A percentile compares a stretch with the other conserved stretches of the same genome.
These are phyloP conservation scores for Paraphaeosphaeria sporulosa DNA, from an alignment of 2,329 filamentous ascomycete species.

Conservation along the genomic window DNA sequence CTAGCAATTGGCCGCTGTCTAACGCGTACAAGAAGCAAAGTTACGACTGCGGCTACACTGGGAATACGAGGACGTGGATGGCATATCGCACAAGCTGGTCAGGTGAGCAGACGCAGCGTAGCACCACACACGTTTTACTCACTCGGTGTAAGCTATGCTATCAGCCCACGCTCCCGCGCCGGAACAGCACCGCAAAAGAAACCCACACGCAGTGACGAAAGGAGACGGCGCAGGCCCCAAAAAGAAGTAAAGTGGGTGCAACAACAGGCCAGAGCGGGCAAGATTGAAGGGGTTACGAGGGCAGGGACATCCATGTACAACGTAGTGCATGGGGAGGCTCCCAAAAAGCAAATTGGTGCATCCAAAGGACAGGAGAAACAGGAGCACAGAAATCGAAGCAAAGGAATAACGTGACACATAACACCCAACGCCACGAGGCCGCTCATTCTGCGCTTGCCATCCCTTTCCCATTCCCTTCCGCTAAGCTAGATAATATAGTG, in stretches of 20 bases:
- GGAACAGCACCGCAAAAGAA: no score
- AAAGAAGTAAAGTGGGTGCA: background rate
- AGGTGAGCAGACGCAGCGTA: no score
- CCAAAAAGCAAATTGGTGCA: constrained; percentile 8
- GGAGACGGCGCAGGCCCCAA: background rate
- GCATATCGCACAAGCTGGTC: no score
- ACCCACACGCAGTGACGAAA: no score
- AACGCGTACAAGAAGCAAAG: background rate
- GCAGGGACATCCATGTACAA: constrained; percentile 9
- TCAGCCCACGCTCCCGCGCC: no score
- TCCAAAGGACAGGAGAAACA: constrained; percentile 13
- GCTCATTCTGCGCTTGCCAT: constrained; percentile 16
- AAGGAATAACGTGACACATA: constrained; percentile 15
- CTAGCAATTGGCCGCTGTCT: no score
- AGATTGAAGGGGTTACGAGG: background rate
- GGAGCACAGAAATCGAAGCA: background rate
- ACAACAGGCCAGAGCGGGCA: background rate
- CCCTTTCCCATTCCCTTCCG: constrained; percentile 17
- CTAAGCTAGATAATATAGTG: constrained; percentile 32
- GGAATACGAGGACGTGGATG: background rate
- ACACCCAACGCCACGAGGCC: constrained; percentile 42
- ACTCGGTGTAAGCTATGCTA: no score
- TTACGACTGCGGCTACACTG: background rate
- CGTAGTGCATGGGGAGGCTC: background rate
- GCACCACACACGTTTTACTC: no score